Conservation (phyloP, 208 protist species). For the Leishmania tropica region DNA sequence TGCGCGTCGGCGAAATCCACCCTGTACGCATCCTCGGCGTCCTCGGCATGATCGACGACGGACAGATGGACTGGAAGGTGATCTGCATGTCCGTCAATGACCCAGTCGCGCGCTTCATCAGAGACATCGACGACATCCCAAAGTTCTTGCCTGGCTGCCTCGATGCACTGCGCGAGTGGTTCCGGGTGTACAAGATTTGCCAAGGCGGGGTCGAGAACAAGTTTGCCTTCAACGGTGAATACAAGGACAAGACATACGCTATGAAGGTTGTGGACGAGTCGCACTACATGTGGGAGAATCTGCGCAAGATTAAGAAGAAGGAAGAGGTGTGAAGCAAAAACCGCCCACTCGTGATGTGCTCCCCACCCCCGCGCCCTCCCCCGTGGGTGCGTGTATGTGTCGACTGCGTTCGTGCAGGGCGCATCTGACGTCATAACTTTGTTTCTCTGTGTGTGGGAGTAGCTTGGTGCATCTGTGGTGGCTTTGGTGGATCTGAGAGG, state of each 20-base stretch:
- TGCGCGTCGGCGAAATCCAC: constrained; percentile 82
- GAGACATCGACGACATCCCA: constrained; percentile 89
- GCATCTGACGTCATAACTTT: not conserved
- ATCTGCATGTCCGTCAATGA: constrained; percentile 92
- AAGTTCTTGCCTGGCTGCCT: constrained; percentile 91
- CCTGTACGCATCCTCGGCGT: constrained; percentile 91
- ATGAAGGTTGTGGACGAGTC: constrained; percentile 90
- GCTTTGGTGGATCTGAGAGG: not conserved
- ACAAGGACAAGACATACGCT: constrained; percentile 84
- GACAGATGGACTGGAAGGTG: constrained; percentile 96
- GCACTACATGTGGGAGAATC: constrained; percentile 93
- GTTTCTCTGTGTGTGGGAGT: not conserved
- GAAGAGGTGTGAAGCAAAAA: constrained; percentile 56
- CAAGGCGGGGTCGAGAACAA: constrained; percentile 92
- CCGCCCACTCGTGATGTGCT: not conserved
- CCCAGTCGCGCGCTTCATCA: constrained; percentile 87
- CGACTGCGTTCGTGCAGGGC: not conserved
- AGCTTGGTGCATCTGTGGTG: not conserved
- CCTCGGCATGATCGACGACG: constrained; percentile 94
- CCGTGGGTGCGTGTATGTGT: not conserved
- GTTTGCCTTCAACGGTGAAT: constrained; percentile 91
- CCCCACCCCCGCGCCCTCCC: not conserved
- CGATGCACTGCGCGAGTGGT: constrained; percentile 89
- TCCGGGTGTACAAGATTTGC: constrained; percentile 94
- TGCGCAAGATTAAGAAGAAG: constrained; percentile 87